Percentiles rank a stretch among this genome's conserved stretches.
Conservation (phyloP, 208 protist genomes). For the Phytomonas francai region DNA sequence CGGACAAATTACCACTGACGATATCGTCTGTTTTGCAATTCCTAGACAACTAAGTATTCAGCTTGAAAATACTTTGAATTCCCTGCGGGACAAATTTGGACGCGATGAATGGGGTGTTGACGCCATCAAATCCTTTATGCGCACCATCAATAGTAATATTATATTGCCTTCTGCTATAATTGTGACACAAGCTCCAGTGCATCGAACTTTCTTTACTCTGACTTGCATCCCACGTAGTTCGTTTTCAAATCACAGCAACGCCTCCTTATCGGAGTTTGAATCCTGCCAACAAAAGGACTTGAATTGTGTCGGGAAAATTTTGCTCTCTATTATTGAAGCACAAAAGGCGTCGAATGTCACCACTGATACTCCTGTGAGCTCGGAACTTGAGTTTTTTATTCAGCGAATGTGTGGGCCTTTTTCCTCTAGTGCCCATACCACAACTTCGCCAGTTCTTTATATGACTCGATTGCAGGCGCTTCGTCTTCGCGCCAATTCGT, state of each 20-base stretch:
- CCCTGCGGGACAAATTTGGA: not conserved
- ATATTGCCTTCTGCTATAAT: conserved; percentile 3
- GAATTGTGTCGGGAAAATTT: not conserved
- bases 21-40: conserved; percentile 68
- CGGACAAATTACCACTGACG: conserved; percentile 40
- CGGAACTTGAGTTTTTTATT: conserved; percentile 30
- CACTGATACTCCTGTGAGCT: conserved; percentile 9
- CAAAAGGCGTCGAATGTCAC: not conserved
- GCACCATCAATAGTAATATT: not conserved
- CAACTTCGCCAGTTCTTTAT: conserved; percentile 27
- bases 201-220: conserved; percentile 5
- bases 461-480: conserved; percentile 67
- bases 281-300: conserved; percentile 4
- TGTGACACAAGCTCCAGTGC: not conserved
- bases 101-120: conserved; percentile 7
- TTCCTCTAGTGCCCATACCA: not conserved
- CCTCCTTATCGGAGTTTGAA: not conserved
- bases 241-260: not conserved
- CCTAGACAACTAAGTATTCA: conserved; percentile 17
- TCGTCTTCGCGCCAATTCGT: conserved; percentile 49
- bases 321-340: not conserved
- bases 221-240: not conserved
- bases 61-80: conserved; percentile 23
- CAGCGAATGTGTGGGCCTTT: conserved; percentile 14
- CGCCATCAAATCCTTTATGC: not conserved